Conservation (phyloP, 106 monocot genomes). For the Alisma plantagoaquatica region DNA sequence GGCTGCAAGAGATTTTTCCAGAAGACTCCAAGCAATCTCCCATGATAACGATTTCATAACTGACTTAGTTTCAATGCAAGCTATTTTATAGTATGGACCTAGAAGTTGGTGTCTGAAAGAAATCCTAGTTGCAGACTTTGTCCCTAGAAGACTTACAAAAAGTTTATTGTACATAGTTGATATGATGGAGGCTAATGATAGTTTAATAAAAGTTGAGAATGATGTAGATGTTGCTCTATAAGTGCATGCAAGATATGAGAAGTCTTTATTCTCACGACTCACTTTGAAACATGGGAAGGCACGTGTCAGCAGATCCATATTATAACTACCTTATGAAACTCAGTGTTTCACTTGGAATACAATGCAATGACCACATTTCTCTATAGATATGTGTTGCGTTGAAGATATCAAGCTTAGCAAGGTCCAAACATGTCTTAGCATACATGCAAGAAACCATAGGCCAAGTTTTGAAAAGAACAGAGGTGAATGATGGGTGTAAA, state of each 20-base stretch:
- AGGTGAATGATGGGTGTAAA: constrained; percentile 93
- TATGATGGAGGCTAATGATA: constrained; percentile 72
- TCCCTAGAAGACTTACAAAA: constrained; percentile 69
- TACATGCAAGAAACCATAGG: constrained; percentile 89
- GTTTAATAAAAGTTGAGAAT: constrained; percentile 64
- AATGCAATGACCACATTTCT: too few species aligned
- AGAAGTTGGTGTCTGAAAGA: too few species aligned
- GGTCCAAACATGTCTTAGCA: constrained; percentile 75
- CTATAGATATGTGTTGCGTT: too few species aligned
- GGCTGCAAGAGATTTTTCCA: constrained; percentile 91
- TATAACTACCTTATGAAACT: too few species aligned
- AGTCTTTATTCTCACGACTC: constrained; percentile 70
- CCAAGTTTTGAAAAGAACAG: constrained; percentile 47
- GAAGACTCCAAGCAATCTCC: too few species aligned
- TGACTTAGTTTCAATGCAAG: too few species aligned
- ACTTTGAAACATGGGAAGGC: constrained; percentile 80
- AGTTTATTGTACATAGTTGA: constrained; percentile 80
- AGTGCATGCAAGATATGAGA: constrained; percentile 56
- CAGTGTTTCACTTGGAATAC: too few species aligned
- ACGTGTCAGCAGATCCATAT: too few species aligned
- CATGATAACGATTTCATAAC: too few species aligned
- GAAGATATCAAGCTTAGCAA: constrained; percentile 87
- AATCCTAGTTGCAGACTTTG: too few species aligned
- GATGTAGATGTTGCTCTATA: constrained; percentile 76
- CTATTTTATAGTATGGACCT: too few species aligned